Base-by-base conservation (phyloP, 2,329 filamentous ascomycete species). In the Zymoseptoria tritici region DNA sequence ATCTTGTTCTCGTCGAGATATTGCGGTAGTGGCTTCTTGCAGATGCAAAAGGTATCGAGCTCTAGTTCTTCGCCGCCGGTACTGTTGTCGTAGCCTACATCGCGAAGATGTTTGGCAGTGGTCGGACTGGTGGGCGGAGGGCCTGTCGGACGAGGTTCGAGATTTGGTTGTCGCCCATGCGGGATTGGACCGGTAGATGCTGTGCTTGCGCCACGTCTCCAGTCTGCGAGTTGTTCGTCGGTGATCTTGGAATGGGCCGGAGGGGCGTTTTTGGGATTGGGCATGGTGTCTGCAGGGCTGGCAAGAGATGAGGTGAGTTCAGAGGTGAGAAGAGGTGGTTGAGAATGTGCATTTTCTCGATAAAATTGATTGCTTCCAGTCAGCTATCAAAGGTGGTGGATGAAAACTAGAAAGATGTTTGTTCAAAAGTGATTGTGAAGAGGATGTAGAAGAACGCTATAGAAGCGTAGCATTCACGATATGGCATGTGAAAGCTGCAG, bases 1-100 rank as follows among this genome's bases (percentile, higher is more conserved):
- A 63, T 49, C 1, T 54, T 26, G 24, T 63, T 59, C n/a, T 57
- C 16, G 8, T 56, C 51, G 26, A 61, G n/a, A 11, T 56, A 52
- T 7, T 24, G 5, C 4, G 24, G 36, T 13, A 21, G 31, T 11
- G 19, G 22, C n/a, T 42, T 46, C n/a, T 11, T 7, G 26, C 58
- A 60, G 24, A 60, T 46, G 36, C 58, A 60, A 24, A 57, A 52
- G 8, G 42, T 16, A 6, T 24, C 11, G 49, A n/a, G 3, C 31
- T 49, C 20, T n/a, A 16, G 21, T 13, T 31, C 42, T 24, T 52
- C 31, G 20, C 49, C 24, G 57, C 26, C 46, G 1, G 36, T 19
- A 13, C 9, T 8, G 3, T 55, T 57, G 9, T 55, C 36, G 24
- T 59, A 57, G 16, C 60, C 60, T 1, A 42, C 57, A n/a, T 46